A percentile compares a stretch with the other conserved stretches of the same genome.
phyloP scores from a whole-genome alignment of 164 flowering plant genomes.

The Chimonanthus praecox region DNA sequence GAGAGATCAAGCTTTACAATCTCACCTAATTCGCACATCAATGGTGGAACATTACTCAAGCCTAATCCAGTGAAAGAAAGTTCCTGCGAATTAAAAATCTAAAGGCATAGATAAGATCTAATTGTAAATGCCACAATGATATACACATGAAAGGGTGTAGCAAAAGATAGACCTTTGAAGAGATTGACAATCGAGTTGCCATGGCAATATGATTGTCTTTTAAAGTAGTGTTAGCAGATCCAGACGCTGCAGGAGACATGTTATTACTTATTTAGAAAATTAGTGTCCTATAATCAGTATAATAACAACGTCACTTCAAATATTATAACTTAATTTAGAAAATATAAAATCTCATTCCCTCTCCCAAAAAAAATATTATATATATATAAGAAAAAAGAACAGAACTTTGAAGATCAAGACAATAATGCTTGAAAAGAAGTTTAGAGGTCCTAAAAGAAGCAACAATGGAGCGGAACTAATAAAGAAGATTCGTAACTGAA shows the following conservation, averaged over 20 bases:
- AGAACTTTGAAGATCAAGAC: too few relatives aligned
- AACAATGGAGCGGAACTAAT: too few relatives aligned
- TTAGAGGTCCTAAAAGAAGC: too few relatives aligned
- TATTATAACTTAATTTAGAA: not conserved
- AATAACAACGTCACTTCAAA: not conserved
- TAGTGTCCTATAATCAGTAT: not conserved
- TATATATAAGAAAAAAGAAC: too few relatives aligned
- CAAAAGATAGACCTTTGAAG: slow-evolving; percentile 59
- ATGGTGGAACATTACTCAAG: slow-evolving; percentile 63
- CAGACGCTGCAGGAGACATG: slow-evolving; percentile 42
- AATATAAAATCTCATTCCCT: not conserved
- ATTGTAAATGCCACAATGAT: not conserved
- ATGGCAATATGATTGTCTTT: slow-evolving; percentile 55
- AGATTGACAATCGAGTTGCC: slow-evolving; percentile 69
- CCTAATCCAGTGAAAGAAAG: slow-evolving; percentile 61
- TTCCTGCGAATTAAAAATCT: slow-evolving; percentile 46
- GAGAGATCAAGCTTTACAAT: slow-evolving; percentile 73
- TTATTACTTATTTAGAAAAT: not conserved
- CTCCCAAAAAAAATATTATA: too few relatives aligned
- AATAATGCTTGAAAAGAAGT: too few relatives aligned
- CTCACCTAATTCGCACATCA: slow-evolving; percentile 77
- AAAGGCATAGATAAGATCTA: not conserved
- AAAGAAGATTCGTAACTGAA: too few relatives aligned
- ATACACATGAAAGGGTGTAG: not conserved
- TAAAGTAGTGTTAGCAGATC: slow-evolving; percentile 27